phyloP scores from a whole-genome alignment of 495 filamentous ascomycete genomes.

The Hypoxylon fragiforme region DNA sequence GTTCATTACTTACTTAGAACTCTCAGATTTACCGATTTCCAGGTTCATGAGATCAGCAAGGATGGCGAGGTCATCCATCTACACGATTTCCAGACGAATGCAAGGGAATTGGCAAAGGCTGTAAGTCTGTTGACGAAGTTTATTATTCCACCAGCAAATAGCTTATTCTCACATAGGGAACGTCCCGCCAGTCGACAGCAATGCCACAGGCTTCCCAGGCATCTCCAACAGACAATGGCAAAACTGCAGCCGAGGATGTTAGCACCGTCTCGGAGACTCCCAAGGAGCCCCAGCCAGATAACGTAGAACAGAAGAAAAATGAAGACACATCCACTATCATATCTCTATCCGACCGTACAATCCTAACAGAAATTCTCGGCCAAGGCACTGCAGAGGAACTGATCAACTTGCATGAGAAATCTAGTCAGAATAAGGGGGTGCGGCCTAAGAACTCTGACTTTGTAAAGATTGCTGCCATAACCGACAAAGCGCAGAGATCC shows the following conservation, averaged over 20 bases:
- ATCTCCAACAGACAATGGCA: slow-evolving; percentile 1
- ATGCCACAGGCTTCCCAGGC: slow-evolving; percentile 4
- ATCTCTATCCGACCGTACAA: slow-evolving; percentile 25
- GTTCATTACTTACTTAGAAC: slow-evolving; percentile 16
- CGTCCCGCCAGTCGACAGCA: slow-evolving; percentile 3
- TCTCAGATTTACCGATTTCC: slow-evolving; percentile 86
- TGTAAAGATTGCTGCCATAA: slow-evolving; percentile 39
- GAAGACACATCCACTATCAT: slow-evolving; percentile 20
- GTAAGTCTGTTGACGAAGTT: slow-evolving; percentile 4
- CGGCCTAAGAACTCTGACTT: slow-evolving; percentile 30
- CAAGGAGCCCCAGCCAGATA: neutral
- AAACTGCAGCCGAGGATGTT: neutral
- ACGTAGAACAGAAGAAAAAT: slow-evolving; percentile 1
- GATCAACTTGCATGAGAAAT: slow-evolving; percentile 38
- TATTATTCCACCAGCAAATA: neutral
- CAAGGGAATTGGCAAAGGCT: slow-evolving; percentile 20
- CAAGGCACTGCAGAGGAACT: slow-evolving; percentile 38
- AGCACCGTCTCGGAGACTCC: neutral
- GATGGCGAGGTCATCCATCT: slow-evolving; percentile 82
- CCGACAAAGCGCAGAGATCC: slow-evolving; percentile 44
- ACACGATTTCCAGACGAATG: slow-evolving; percentile 44
- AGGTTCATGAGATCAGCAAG: slow-evolving; percentile 87
- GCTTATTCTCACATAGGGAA: slow-evolving; percentile 8
- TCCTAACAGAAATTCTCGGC: slow-evolving; percentile 37
- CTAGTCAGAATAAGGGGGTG: slow-evolving; percentile 14